phyloP scores from a whole-genome alignment of 345 rosid species.

The Reutealis trisperma region DNA sequence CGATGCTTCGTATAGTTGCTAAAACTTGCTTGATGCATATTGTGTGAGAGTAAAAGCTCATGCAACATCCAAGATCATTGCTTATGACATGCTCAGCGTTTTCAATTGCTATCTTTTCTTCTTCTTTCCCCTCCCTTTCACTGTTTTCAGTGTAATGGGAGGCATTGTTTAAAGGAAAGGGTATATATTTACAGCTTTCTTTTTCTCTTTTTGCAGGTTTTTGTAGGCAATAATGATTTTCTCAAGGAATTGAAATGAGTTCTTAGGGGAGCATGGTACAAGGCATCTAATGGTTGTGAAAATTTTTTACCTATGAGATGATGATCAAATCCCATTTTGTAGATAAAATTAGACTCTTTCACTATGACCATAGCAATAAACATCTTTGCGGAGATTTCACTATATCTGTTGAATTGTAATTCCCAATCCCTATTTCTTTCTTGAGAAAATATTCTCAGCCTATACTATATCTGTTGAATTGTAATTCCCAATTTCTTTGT shows the following conservation, averaged over 20 bases:
- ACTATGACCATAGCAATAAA: slow-evolving; percentile 13
- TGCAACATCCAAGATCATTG: no score
- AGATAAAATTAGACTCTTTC: slow-evolving; percentile 22
- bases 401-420: slow-evolving; percentile 13
- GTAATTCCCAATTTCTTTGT: no score
- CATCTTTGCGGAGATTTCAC: slow-evolving; percentile 15
- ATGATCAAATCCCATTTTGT: slow-evolving; percentile 33
- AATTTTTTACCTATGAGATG: slow-evolving; percentile 7
- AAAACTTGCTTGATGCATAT: no score
- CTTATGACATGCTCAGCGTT: no score
- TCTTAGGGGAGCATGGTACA: slow-evolving; percentile 19
- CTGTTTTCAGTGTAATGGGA: neutral
- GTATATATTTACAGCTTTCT: no score
- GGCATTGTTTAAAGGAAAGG: neutral
- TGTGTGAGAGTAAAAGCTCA: no score
- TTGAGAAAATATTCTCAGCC: neutral
- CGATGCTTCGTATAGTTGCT: no score
- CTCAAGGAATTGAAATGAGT: slow-evolving; percentile 85
- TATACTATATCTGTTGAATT: no score
- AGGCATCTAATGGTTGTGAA: neutral
- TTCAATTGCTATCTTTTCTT: no score
- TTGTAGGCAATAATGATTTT: slow-evolving; percentile 88
- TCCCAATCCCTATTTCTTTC: neutral
- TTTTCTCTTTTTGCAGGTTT: slow-evolving; percentile 52
- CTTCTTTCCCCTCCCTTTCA: no score